These are phyloP conservation scores for Vickermania spadyakhi DNA, from an alignment of 208 protist genomes.

Conservation along the genomic window DNA sequence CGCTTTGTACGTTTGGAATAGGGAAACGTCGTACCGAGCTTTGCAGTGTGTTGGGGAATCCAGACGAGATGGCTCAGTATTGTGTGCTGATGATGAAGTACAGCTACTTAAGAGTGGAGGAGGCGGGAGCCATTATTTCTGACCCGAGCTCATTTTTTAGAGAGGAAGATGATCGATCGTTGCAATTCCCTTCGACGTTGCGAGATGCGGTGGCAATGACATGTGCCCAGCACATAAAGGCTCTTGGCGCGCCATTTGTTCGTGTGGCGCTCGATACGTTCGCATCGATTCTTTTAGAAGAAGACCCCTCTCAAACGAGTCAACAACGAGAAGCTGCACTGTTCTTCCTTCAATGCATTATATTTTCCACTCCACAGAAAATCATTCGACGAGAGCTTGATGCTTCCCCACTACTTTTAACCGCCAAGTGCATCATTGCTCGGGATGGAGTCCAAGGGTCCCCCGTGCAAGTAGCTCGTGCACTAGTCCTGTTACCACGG, in stretches of 20 bases:
- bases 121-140: conserved; percentile 16
- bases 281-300: conserved; percentile 16
- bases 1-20: not conserved
- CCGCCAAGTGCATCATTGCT: conserved; percentile 21
- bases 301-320: not conserved
- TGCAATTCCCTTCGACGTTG: conserved; percentile 23
- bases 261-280: conserved; percentile 23
- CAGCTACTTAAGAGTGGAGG: conserved; percentile 12
- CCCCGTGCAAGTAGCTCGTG: conserved; percentile 23
- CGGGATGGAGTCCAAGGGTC: conserved; percentile 15
- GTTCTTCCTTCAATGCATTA: conserved; percentile 32
- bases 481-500: conserved; percentile 23
- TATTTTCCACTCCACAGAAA: conserved; percentile 13
- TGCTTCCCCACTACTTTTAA: conserved; percentile 26
- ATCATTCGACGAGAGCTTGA: conserved; percentile 5
- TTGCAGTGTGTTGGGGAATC: not conserved
- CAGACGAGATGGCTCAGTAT: conserved; percentile 4
- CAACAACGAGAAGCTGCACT: conserved; percentile 36
- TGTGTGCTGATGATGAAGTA: conserved; percentile 28
- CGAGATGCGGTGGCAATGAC: conserved; percentile 31
- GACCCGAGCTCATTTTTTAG: conserved; percentile 38
- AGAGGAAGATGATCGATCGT: conserved; percentile 46
- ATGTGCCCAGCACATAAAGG: conserved; percentile 14
- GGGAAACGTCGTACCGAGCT: not conserved
- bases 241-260: conserved; percentile 37